Percentiles rank a stretch among this genome's conserved stretches.
phyloP scores from a whole-genome alignment of 1,284 basidiomycete species.

The Bondarzewia mesenterica region DNA sequence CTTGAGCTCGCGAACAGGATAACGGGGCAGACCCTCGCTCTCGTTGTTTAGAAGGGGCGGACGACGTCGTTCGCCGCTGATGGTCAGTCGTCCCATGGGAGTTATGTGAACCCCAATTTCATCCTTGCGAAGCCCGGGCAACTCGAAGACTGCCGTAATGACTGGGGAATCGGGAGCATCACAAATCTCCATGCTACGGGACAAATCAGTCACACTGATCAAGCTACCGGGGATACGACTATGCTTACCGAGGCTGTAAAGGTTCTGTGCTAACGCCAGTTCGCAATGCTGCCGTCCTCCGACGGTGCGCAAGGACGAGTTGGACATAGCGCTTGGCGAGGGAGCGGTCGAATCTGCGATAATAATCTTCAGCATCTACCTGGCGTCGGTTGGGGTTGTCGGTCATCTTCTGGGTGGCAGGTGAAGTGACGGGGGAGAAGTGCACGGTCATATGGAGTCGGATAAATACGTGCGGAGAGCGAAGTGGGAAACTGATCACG shows the following conservation, averaged over 20 bases:
- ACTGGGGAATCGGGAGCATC: constrained; percentile 35
- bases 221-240: background rate
- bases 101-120: constrained; percentile 36
- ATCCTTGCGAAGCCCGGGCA: constrained; percentile 45
- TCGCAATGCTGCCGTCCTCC: constrained; percentile 5
- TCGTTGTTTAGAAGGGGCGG: constrained; percentile 11
- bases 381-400: background rate
- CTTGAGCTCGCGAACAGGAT: constrained; percentile 37
- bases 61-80: constrained; percentile 37
- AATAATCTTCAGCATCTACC: constrained; percentile 3
- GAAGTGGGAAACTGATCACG: background rate
- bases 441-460: constrained; percentile 9
- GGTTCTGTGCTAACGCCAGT: constrained; percentile 11
- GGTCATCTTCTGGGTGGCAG: constrained; percentile 3
- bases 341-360: constrained; percentile 11
- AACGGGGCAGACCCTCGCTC: constrained; percentile 8
- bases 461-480: background rate
- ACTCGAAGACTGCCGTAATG: constrained; percentile 41
- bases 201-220: background rate
- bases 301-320: constrained; percentile 12
- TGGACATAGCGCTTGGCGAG: constrained; percentile 13
- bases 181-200: constrained; percentile 42
- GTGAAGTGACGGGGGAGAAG: background rate
- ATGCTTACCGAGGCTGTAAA: constrained; percentile 22
- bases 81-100: constrained; percentile 31